phyloP scores from a whole-genome alignment of 2,329 filamentous ascomycete species.

The Xenosphaeropsis pyriputrescens region DNA sequence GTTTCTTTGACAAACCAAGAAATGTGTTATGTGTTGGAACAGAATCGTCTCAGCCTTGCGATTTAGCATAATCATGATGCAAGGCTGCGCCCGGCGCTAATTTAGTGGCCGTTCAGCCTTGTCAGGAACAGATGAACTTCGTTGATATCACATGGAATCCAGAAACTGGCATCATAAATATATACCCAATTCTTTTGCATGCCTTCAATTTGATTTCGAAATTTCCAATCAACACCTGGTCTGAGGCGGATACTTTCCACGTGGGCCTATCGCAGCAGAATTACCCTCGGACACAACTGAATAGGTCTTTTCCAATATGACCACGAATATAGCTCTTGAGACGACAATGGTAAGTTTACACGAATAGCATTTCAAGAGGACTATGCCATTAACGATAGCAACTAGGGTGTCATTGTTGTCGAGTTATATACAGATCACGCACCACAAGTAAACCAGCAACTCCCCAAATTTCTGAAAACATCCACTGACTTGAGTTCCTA shows the following conservation, averaged over 20 bases:
- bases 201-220: too few species aligned
- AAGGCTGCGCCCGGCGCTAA: neutral
- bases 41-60: neutral
- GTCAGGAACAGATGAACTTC: too few species aligned
- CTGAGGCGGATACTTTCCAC: too few species aligned
- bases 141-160: too few species aligned
- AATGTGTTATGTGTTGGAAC: too few species aligned
- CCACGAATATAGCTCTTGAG: conserved; percentile 66
- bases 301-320: conserved; percentile 36
- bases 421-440: conserved; percentile 88
- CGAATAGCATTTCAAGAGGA: too few species aligned
- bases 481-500: conserved; percentile 16
- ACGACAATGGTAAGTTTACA: conserved; percentile 58
- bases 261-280: too few species aligned
- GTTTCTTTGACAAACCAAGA: too few species aligned
- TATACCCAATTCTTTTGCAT: too few species aligned
- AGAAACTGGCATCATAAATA: too few species aligned
- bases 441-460: conserved; percentile 37
- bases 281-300: too few species aligned
- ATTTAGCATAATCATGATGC: neutral
- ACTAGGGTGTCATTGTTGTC: conserved; percentile 64
- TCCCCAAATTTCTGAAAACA: neutral
- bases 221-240: too few species aligned
- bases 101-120: neutral
- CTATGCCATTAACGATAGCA: neutral